Conservation (phyloP, 805 yeast species). For the Candida quercuum region DNA sequence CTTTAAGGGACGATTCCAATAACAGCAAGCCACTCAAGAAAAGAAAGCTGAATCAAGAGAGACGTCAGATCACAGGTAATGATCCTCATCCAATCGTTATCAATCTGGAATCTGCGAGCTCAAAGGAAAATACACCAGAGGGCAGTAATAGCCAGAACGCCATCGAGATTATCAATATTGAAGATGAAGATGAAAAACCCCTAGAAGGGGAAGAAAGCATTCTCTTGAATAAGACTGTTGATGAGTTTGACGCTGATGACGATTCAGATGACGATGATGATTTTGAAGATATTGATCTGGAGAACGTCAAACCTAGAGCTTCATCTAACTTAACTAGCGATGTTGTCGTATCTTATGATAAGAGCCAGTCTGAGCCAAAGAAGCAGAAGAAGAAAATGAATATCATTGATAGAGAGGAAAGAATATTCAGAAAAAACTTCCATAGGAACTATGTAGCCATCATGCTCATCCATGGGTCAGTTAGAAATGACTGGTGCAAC, state of each 20-base stretch:
- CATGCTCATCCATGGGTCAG: conserved; percentile 60
- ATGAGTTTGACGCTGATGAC: conserved; percentile 34
- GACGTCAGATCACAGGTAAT: neutral
- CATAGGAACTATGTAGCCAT: conserved; percentile 57
- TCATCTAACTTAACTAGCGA: conserved; percentile 11
- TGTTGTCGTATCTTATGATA: conserved; percentile 11
- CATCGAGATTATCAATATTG: neutral
- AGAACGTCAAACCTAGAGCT: conserved; percentile 16
- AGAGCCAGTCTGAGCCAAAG: conserved; percentile 13
- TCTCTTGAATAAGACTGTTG: conserved; percentile 32
- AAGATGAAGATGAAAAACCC: neutral
- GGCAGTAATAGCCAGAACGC: no score
- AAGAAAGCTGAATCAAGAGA: conserved; percentile 7
- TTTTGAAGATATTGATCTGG: conserved; percentile 23
- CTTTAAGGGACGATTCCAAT: conserved; percentile 3
- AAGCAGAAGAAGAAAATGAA: conserved; percentile 22
- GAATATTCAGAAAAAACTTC: conserved; percentile 41
- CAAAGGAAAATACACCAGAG: neutral
- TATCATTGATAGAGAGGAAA: conserved; percentile 49
- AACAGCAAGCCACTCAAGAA: conserved; percentile 13
- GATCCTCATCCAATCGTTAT: neutral
- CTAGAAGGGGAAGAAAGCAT: no score
- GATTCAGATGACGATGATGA: conserved; percentile 20
- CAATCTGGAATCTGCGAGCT: neutral
- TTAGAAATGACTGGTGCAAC: conserved; percentile 73